Evolutionary conservation across 1,284 basidiomycete species (phyloP).

Genomic region (Rhodotorula sp.): DNA sequence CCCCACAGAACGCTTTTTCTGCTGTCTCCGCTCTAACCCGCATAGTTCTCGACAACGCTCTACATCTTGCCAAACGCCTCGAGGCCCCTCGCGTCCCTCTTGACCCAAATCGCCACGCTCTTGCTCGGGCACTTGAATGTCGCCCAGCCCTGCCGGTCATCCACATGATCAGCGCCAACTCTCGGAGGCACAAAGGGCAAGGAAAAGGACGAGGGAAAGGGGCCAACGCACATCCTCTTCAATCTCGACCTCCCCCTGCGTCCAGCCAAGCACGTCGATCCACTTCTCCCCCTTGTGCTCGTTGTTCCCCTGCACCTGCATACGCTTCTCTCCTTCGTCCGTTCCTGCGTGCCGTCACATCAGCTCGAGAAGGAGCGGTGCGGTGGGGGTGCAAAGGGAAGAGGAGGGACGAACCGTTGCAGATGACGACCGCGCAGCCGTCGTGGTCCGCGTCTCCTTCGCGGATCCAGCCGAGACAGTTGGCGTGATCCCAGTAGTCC

Average conservation of each 20-base stretch:
- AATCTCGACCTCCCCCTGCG: conserved; percentile 55
- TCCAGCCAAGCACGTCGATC: conserved; percentile 60
- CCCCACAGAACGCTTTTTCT: too few species aligned
- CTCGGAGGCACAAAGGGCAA: too few species aligned
- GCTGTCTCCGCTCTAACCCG: too few species aligned
- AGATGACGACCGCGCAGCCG: conserved; percentile 54
- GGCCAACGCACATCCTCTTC: conserved; percentile 51
- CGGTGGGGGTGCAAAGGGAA: too few species aligned
- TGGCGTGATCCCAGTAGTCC: conserved; percentile 54
- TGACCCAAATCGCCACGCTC: conserved; percentile 56
- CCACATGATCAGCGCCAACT: not conserved
- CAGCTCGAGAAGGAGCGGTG: not conserved
- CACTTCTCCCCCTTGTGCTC: conserved; percentile 58
- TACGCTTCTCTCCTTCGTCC: conserved; percentile 25
- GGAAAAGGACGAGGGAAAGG: too few species aligned
- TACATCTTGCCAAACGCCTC: conserved; percentile 51
- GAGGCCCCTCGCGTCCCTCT: conserved; percentile 53
- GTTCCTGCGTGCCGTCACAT: not conserved
- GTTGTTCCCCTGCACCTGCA: conserved; percentile 49
- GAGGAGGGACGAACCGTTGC: conserved; percentile 48
- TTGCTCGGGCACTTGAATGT: conserved; percentile 54
- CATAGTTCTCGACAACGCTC: too few species aligned
- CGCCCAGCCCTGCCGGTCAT: conserved; percentile 27
- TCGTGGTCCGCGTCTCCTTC: conserved; percentile 53
- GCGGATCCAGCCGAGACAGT: conserved; percentile 56